Evolutionary conservation across 106 monocot species (phyloP).

Genomic region (Apostasia shenzhenica): DNA sequence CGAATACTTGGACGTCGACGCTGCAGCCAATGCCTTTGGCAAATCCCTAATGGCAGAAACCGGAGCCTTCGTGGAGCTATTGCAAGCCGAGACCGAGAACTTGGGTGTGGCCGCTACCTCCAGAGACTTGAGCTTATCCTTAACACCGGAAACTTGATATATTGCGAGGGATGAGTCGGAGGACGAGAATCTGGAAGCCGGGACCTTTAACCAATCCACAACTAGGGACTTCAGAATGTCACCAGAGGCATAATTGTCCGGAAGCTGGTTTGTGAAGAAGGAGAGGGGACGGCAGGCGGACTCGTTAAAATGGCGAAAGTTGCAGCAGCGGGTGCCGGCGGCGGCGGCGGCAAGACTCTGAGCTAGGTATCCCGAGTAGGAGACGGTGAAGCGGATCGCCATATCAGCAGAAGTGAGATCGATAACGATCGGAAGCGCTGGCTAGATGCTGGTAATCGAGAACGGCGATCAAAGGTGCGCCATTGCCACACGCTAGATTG

Average conservation of each 20-base stretch:
- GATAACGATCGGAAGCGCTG: conserved; percentile 8
- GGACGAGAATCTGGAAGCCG: background rate
- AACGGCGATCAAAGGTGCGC: background rate
- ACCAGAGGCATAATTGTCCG: background rate
- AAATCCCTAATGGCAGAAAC: background rate
- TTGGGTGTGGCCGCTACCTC: background rate
- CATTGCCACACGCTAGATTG: background rate
- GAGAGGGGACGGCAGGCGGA: conserved; percentile 13
- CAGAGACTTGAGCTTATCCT: background rate
- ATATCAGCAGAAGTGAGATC: conserved; percentile 23
- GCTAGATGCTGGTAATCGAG: background rate
- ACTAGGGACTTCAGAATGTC: too few relatives aligned
- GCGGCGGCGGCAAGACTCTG: conserved; percentile 53
- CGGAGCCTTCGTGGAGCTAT: background rate
- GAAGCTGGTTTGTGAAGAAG: conserved; percentile 14
- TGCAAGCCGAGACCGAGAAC: background rate
- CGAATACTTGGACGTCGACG: background rate
- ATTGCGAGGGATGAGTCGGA: background rate
- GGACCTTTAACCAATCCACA: background rate
- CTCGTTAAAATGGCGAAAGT: conserved; percentile 33
- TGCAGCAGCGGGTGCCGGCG: conserved; percentile 22
- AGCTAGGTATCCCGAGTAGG: conserved; percentile 65
- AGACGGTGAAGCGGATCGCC: conserved; percentile 72
- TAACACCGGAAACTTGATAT: background rate
- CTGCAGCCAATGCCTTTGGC: background rate